A percentile compares a stretch with the other conserved stretches of the same genome.
Conservation (phyloP, 768 basidiomycete genomes). For the Mycena latifolia region DNA sequence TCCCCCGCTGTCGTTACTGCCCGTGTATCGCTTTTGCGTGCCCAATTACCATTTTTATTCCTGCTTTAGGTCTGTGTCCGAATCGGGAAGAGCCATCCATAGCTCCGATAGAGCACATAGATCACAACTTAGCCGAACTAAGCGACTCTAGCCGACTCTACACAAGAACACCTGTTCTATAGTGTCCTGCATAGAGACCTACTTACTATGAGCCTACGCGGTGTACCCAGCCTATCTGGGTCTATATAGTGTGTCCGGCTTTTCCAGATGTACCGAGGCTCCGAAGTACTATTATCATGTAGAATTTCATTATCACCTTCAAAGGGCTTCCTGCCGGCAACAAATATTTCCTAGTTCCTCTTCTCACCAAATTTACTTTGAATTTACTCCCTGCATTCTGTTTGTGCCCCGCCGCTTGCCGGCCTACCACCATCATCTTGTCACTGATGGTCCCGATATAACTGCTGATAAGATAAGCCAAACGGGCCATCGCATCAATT, state of each 20-base stretch:
- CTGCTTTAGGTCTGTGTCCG: background rate
- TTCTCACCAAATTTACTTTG: too few relatives aligned
- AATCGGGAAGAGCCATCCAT: background rate
- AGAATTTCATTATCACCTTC: too few relatives aligned
- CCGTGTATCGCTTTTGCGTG: background rate
- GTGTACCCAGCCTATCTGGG: conserved; percentile 15
- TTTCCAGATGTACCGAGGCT: conserved; percentile 27
- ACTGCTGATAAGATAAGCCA: too few relatives aligned
- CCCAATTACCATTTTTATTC: background rate
- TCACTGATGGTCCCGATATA: too few relatives aligned
- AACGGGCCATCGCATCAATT: too few relatives aligned
- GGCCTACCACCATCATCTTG: too few relatives aligned
- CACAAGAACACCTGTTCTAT: background rate
- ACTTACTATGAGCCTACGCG: background rate
- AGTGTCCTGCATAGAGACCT: background rate
- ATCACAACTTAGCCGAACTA: background rate
- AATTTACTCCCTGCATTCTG: too few relatives aligned
- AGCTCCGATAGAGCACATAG: background rate
- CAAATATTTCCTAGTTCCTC: too few relatives aligned
- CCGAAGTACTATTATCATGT: too few relatives aligned
- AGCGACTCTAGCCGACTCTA: background rate
- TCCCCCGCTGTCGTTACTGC: background rate
- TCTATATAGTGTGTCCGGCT: conserved; percentile 8
- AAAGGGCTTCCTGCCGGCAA: too few relatives aligned
- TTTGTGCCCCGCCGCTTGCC: too few relatives aligned